Evolutionary conservation across 495 filamentous ascomycete species (phyloP).

Genomic region (Penicillium taxi): DNA sequence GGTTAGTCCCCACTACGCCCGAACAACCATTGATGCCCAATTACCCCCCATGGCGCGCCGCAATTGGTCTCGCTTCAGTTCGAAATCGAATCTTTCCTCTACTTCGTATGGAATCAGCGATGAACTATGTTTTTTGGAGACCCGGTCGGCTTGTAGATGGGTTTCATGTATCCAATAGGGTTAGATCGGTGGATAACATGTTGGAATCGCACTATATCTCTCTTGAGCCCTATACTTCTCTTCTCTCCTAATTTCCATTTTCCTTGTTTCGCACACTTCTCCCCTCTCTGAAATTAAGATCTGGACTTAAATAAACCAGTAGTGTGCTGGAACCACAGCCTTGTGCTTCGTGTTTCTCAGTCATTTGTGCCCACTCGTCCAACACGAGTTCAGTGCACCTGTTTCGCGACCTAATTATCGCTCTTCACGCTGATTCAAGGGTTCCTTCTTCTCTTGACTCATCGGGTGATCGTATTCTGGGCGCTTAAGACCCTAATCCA

Average conservation of each 20-base stretch:
- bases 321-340: slow-evolving; percentile 18
- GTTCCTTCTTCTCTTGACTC: no score
- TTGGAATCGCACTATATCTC: slow-evolving; percentile 6
- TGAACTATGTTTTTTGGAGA: slow-evolving; percentile 7
- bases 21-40: slow-evolving; percentile 40
- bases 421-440: slow-evolving; percentile 8
- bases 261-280: not conserved
- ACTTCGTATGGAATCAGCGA: slow-evolving; percentile 20
- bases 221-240: slow-evolving; percentile 3
- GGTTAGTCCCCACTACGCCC: slow-evolving; percentile 20
- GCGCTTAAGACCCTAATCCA: slow-evolving; percentile 6
- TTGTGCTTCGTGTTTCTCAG: slow-evolving; percentile 29
- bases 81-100: slow-evolving; percentile 19
- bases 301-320: slow-evolving; percentile 21
- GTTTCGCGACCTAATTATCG: slow-evolving; percentile 19
- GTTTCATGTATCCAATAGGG: slow-evolving; percentile 25
- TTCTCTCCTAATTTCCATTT: not conserved
- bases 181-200: slow-evolving; percentile 18
- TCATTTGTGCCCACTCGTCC: slow-evolving; percentile 29
- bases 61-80: slow-evolving; percentile 27
- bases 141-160: slow-evolving; percentile 18
- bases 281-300: slow-evolving; percentile 13
- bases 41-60: slow-evolving; percentile 18
- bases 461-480: slow-evolving; percentile 6
- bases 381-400: slow-evolving; percentile 14